Conservation (phyloP, 1,284 basidiomycete species). For the Trametes polyzona region DNA sequence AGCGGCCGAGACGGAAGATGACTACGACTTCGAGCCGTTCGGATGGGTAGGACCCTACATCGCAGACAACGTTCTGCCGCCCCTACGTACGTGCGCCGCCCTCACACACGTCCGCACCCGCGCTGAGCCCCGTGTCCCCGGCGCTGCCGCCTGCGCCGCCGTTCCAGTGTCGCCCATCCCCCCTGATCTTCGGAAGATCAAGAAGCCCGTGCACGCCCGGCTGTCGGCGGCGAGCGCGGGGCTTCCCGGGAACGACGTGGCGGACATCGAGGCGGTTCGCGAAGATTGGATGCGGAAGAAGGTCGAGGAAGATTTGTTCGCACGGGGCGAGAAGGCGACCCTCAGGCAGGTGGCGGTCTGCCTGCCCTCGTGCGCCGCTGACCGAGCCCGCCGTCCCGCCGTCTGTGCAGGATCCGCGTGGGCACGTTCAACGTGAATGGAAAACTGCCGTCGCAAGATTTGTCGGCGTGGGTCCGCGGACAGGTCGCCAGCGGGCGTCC, state of each 20-base stretch:
- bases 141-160: no score
- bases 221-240: constrained; percentile 67
- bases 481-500: constrained; percentile 3
- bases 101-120: background rate
- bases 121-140: no score
- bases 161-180: constrained; percentile 42
- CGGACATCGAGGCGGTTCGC: constrained; percentile 59
- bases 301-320: constrained; percentile 20
- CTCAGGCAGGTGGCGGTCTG: constrained; percentile 30
- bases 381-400: constrained; percentile 7
- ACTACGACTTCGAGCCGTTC: constrained; percentile 20
- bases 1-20: constrained; percentile 16
- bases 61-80: constrained; percentile 12
- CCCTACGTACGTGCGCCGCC: constrained; percentile 13
- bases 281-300: constrained; percentile 59
- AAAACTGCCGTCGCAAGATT: constrained; percentile 68
- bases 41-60: constrained; percentile 41
- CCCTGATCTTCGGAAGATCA: constrained; percentile 55
- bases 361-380: background rate
- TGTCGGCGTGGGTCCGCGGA: constrained; percentile 52
- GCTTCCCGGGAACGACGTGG: constrained; percentile 57
- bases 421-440: constrained; percentile 85
- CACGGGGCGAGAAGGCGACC: constrained; percentile 12
- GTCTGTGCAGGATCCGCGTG: constrained; percentile 62
- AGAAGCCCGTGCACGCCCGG: constrained; percentile 48